These are phyloP conservation scores for Acanthochlamys bracteata DNA, from an alignment of 106 monocot species.

Conservation along the genomic window DNA sequence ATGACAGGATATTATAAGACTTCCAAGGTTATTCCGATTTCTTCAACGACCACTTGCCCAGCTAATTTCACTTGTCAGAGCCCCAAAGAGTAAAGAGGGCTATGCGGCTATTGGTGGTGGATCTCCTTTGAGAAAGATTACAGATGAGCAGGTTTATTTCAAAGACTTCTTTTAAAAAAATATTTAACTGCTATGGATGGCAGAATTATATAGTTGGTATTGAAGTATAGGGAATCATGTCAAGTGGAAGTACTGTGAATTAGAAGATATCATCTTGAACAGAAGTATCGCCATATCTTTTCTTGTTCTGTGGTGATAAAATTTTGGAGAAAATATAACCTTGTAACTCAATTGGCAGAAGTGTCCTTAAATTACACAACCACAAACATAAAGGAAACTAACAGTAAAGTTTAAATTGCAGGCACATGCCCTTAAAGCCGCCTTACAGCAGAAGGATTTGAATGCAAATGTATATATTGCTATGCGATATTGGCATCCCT, in stretches of 20 bases:
- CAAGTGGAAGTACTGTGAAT: too few species aligned
- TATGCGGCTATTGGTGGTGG: constrained; percentile 95
- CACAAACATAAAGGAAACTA: too few species aligned
- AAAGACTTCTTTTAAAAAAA: too few species aligned
- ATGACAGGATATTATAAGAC: constrained; percentile 73
- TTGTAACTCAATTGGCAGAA: too few species aligned
- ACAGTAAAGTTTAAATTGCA: constrained; percentile 19
- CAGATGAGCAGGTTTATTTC: constrained; percentile 68
- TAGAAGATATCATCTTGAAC: too few species aligned
- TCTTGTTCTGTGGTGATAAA: too few species aligned
- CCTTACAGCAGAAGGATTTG: constrained; percentile 64
- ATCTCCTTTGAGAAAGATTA: constrained; percentile 69
- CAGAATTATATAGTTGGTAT: too few species aligned
- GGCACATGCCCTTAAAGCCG: constrained; percentile 68
- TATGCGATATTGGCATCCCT: constrained; percentile 96
- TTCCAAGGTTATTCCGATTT: constrained; percentile 76
- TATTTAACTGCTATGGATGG: too few species aligned
- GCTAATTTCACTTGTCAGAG: constrained; percentile 66
- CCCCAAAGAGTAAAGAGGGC: constrained; percentile 86
- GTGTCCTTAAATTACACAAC: too few species aligned
- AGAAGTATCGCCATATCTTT: too few species aligned
- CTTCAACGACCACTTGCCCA: constrained; percentile 80
- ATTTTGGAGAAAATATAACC: too few species aligned
- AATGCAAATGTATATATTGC: constrained; percentile 70
- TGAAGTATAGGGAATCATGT: too few species aligned